Base-by-base conservation (phyloP, 352 stramenopile species). In the Phytophthora foliorum region DNA sequence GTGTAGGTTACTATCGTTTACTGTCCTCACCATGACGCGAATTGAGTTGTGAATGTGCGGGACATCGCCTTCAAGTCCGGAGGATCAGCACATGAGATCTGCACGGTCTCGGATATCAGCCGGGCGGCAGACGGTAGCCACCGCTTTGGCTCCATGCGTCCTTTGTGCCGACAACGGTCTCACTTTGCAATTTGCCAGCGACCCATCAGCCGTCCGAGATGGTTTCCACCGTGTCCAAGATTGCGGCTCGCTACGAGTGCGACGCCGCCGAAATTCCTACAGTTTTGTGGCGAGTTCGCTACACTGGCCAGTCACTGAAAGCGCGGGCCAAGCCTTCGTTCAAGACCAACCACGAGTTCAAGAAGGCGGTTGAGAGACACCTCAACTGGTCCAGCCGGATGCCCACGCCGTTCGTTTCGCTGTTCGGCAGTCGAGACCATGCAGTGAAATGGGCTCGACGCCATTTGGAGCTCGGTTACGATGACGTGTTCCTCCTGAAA, bases 261-360 rank as follows among this genome's bases (percentile, higher is more conserved):
- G 46, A 70, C 17, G 38, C 55, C 25, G 58, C 53, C 6, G 45
- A 60, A 34, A 49, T 66, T 22, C 55, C 63, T 4, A 66, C 32
- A 2, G 55, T 70, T 2, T 53, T 70, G 24, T 70, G 63, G 63
- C 39, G 63, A 24, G 63, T 70, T 16, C 44, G 63, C 8, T 66
- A 70, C 55, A 70, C 63, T 10, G 63, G 63, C 1, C 63, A 70
- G 31, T 70, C 63, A 2, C 29, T 70, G 6, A 70, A 60, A 45
- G 63, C 63, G 1, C 45, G 63, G 10, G 55, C 55, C 22, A 70
- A 70, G 16, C 55, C 63, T 6, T 55, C 63, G 36, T 70, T 70
- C 55, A 58, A 65, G 22, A 66, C 46, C 29, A 65, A 70, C 22
- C n/a, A 66, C 16, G 36, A 70, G 13, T 70, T 70, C 48, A 70